A percentile compares a stretch with the other conserved stretches of the same genome.
These are phyloP conservation scores for Pyrus communis DNA, from an alignment of 306 rosid species.

Conservation along the genomic window DNA sequence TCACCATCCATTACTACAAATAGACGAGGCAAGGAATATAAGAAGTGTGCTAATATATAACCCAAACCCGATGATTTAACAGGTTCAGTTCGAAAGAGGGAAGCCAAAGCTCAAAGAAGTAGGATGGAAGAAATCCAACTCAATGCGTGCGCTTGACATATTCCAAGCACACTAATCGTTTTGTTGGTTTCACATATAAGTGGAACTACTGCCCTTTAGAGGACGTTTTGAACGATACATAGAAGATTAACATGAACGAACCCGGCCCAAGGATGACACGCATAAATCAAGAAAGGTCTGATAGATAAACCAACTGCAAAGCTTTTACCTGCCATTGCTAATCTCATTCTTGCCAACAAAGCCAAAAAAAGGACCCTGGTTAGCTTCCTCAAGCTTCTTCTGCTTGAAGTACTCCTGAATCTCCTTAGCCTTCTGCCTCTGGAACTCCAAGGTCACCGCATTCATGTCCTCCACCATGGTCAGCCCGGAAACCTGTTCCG, in stretches of 20 bases:
- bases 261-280: no score
- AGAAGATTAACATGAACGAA: no score
- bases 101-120: not conserved
- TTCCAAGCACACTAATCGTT: not conserved
- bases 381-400: conserved; percentile 82
- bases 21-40: not conserved
- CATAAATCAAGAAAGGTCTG: no score
- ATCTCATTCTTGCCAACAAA: conserved; percentile 85
- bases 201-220: no score
- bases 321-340: conserved; percentile 70
- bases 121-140: not conserved
- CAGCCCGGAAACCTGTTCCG: conserved; percentile 15
- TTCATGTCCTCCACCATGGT: conserved; percentile 32
- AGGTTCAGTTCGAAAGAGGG: not conserved
- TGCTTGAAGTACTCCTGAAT: conserved; percentile 80
- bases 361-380: conserved; percentile 79
- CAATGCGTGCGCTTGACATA: not conserved
- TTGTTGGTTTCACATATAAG: not conserved
- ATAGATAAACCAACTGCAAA: not conserved
- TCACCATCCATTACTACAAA: not conserved
- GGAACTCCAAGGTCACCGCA: conserved; percentile 74
- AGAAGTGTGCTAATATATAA: not conserved
- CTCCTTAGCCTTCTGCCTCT: conserved; percentile 96
- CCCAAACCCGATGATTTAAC: not conserved
- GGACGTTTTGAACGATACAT: no score